Evolutionary conservation across 2,329 filamentous ascomycete genomes (phyloP).

Genomic region (Fonsecaea pedrosoi): DNA sequence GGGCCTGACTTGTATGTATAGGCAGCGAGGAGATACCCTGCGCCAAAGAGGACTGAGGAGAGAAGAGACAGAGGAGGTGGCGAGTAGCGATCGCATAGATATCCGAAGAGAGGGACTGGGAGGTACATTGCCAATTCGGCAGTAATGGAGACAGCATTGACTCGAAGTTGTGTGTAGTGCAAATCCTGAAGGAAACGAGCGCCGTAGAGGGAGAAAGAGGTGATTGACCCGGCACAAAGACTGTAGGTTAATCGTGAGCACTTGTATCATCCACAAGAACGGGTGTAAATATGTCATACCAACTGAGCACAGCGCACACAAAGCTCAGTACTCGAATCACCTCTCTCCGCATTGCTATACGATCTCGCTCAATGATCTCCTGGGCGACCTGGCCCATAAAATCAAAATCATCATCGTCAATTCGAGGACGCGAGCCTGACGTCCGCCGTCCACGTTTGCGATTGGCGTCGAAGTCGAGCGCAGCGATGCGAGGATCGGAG

Average conservation of each 20-base stretch:
- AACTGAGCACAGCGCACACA: slow-evolving; percentile 65
- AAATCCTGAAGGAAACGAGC: slow-evolving; percentile 86
- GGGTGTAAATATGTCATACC: slow-evolving; percentile 46
- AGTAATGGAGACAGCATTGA: slow-evolving; percentile 87
- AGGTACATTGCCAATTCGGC: slow-evolving; percentile 90
- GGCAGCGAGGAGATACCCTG: slow-evolving; percentile 83
- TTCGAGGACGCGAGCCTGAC: slow-evolving; percentile 36
- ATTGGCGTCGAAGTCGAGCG: slow-evolving; percentile 56
- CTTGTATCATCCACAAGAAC: not conserved
- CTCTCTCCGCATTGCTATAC: slow-evolving; percentile 60
- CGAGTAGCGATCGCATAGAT: slow-evolving; percentile 86
- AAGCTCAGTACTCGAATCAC: slow-evolving; percentile 63
- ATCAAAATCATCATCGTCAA: slow-evolving; percentile 45
- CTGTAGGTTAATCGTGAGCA: slow-evolving; percentile 42
- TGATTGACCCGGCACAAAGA: slow-evolving; percentile 88
- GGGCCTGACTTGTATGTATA: slow-evolving; percentile 72
- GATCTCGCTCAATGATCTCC: slow-evolving; percentile 65
- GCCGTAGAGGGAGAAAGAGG: slow-evolving; percentile 91
- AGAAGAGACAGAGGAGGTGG: slow-evolving; percentile 77
- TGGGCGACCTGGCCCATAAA: slow-evolving; percentile 68
- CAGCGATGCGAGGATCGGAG: slow-evolving; percentile 47
- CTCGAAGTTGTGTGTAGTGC: slow-evolving; percentile 87
- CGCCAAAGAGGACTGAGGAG: slow-evolving; percentile 75
- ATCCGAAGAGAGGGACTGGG: slow-evolving; percentile 87
- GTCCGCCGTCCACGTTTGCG: slow-evolving; percentile 41